Evolutionary conservation across 352 stramenopile genomes (phyloP).

Genomic region (Pythium apleroticum): DNA sequence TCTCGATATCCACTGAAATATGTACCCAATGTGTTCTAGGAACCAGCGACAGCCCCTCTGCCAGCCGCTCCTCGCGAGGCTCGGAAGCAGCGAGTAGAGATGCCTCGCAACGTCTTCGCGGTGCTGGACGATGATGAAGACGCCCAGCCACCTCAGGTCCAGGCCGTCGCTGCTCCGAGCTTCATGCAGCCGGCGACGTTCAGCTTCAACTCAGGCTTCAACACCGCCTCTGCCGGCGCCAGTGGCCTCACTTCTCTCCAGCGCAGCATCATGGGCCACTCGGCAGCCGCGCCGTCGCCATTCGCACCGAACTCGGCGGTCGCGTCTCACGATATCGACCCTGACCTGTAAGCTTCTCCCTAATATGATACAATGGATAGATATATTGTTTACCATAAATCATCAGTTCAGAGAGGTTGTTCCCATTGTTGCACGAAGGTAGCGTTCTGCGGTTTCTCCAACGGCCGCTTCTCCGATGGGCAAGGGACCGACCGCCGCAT

Average conservation of each 20-base stretch:
- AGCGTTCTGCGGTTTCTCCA: conserved; percentile 29
- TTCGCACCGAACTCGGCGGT: background rate
- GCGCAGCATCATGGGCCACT: conserved; percentile 16
- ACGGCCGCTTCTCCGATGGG: conserved; percentile 14
- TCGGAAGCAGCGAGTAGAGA: conserved; percentile 32
- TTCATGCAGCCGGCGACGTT: conserved; percentile 77
- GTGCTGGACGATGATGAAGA: conserved; percentile 59
- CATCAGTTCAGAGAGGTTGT: conserved; percentile 10
- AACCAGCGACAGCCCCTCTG: conserved; percentile 14
- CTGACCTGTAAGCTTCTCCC: conserved; percentile 49
- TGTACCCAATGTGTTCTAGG: background rate
- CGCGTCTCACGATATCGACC: conserved; percentile 44
- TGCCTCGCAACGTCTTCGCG: conserved; percentile 64
- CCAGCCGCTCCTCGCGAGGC: conserved; percentile 6
- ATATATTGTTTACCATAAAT: background rate
- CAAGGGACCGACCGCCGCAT: background rate
- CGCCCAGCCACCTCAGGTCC: conserved; percentile 24
- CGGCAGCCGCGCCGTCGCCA: background rate
- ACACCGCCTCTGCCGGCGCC: background rate
- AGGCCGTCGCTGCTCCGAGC: conserved; percentile 19
- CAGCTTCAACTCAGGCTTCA: conserved; percentile 34
- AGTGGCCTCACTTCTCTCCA: conserved; percentile 25
- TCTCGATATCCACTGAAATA: background rate
- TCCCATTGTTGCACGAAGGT: conserved; percentile 25
- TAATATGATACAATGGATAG: conserved; percentile 20